phyloP scores from a whole-genome alignment of 805 yeast genomes.

The Yarrowia sp. region DNA sequence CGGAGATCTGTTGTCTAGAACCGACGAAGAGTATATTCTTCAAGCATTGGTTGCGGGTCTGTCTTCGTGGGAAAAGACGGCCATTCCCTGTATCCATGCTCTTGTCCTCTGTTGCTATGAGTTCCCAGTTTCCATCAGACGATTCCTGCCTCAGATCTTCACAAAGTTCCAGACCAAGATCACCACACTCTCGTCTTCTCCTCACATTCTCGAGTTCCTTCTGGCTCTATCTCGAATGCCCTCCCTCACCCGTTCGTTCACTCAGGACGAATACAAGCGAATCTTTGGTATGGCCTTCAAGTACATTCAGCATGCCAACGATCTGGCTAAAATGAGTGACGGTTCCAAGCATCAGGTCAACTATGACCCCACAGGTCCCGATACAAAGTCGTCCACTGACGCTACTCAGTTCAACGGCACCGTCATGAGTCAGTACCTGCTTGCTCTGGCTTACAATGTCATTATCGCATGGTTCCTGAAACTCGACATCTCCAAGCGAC shows the following conservation, averaged over 20 bases:
- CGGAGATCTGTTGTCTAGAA: constrained; percentile 58
- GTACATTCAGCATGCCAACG: constrained; percentile 74
- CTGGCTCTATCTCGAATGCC: constrained; percentile 71
- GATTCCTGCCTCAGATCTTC: constrained; percentile 69
- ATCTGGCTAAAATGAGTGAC: constrained; percentile 45
- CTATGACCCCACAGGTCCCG: constrained; percentile 61
- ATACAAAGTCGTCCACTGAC: constrained; percentile 61
- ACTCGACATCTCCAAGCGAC: constrained; percentile 64
- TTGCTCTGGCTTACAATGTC: constrained; percentile 69
- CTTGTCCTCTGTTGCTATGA: constrained; percentile 82
- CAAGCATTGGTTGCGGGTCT: constrained; percentile 62
- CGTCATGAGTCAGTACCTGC: constrained; percentile 62
- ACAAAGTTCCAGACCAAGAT: constrained; percentile 78
- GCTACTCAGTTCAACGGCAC: constrained; percentile 51
- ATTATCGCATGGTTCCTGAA: constrained; percentile 76
- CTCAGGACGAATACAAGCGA: constrained; percentile 75
- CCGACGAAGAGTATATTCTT: constrained; percentile 68
- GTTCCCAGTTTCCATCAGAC: constrained; percentile 73
- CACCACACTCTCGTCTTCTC: constrained; percentile 69
- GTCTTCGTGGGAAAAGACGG: constrained; percentile 77
- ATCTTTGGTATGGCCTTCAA: constrained; percentile 86
- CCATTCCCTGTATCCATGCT: constrained; percentile 78
- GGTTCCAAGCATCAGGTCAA: constrained; percentile 47
- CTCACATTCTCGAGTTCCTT: constrained; percentile 78
- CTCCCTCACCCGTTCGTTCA: constrained; percentile 70